A percentile compares a stretch with the other conserved stretches of the same genome.
These are phyloP conservation scores for Rhizophagus clarus DNA, from an alignment of 192 early-diverging fungal genomes.

Conservation along the genomic window DNA sequence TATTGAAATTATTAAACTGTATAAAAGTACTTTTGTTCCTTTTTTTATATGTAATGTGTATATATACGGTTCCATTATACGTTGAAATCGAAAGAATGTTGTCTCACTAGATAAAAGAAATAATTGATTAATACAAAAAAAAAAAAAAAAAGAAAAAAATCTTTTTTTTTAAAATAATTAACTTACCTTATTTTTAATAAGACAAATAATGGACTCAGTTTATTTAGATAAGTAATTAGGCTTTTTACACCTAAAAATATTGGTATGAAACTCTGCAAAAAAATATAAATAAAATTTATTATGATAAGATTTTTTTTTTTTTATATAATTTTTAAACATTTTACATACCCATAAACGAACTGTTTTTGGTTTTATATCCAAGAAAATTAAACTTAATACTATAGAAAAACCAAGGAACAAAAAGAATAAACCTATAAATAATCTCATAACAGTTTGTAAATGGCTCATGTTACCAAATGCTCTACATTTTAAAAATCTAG, in stretches of 20 bases:
- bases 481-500: slow-evolving; percentile 55
- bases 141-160: background rate
- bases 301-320: too few species aligned
- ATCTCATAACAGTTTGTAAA: slow-evolving; percentile 47
- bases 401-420: slow-evolving; percentile 56
- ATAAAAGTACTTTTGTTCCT: slow-evolving; percentile 16
- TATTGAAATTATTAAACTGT: slow-evolving; percentile 18
- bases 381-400: slow-evolving; percentile 55
- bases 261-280: slow-evolving; percentile 31
- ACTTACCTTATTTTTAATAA: slow-evolving; percentile 24
- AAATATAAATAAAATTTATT: background rate
- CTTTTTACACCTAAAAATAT: slow-evolving; percentile 27
- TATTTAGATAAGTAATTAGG: slow-evolving; percentile 20
- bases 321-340: too few species aligned
- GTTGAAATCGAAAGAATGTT: slow-evolving; percentile 22
- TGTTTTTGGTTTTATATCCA: slow-evolving; percentile 46
- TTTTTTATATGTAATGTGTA: slow-evolving; percentile 25
- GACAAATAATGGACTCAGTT: slow-evolving; percentile 27
- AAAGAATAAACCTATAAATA: slow-evolving; percentile 49
- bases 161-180: too few species aligned
- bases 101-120: slow-evolving; percentile 22
- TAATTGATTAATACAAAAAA: background rate
- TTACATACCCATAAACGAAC: slow-evolving; percentile 55
- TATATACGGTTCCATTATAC: slow-evolving; percentile 21
- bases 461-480: slow-evolving; percentile 59